Conservation (phyloP, 164 flowering plant species). For the Berberis vulgaris region DNA sequence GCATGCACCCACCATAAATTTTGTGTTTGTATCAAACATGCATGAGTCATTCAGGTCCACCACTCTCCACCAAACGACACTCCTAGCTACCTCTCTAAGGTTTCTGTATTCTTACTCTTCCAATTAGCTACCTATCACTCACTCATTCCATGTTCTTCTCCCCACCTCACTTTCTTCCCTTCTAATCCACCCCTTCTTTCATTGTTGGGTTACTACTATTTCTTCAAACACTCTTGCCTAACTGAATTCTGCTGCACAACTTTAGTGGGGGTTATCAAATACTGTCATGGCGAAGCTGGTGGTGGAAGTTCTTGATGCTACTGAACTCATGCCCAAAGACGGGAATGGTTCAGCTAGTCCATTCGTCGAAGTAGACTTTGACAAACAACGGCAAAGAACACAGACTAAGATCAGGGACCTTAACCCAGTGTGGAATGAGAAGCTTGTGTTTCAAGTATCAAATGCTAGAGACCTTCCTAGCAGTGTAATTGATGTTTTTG, state of each 20-base stretch:
- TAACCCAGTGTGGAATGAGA: slow-evolving; percentile 70
- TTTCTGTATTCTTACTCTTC: slow-evolving; percentile 24
- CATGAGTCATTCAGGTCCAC: slow-evolving; percentile 6
- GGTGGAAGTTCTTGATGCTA: slow-evolving; percentile 72
- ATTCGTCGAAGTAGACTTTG: slow-evolving; percentile 69
- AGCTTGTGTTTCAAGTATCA: slow-evolving; percentile 50
- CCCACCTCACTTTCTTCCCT: slow-evolving; percentile 7
- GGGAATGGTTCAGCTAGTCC: slow-evolving; percentile 82
- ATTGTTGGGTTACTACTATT: not conserved
- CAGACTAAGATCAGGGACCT: slow-evolving; percentile 60
- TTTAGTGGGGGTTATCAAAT: not conserved
- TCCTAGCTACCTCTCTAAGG: not conserved
- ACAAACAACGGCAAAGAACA: slow-evolving; percentile 48
- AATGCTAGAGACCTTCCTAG: slow-evolving; percentile 32
- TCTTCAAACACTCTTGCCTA: not conserved
- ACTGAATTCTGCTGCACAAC: not conserved
- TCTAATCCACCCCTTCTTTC: slow-evolving; percentile 5
- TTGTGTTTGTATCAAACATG: not conserved
- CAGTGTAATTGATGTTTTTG: slow-evolving; percentile 41
- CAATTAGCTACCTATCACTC: slow-evolving; percentile 16
- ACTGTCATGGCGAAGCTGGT: slow-evolving; percentile 49
- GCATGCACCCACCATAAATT: slow-evolving; percentile 1
- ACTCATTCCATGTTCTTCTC: slow-evolving; percentile 11
- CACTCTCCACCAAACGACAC: slow-evolving; percentile 20
- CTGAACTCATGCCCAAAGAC: slow-evolving; percentile 84